phyloP scores from a whole-genome alignment of 306 rosid species.

The Carpinus fangiana region DNA sequence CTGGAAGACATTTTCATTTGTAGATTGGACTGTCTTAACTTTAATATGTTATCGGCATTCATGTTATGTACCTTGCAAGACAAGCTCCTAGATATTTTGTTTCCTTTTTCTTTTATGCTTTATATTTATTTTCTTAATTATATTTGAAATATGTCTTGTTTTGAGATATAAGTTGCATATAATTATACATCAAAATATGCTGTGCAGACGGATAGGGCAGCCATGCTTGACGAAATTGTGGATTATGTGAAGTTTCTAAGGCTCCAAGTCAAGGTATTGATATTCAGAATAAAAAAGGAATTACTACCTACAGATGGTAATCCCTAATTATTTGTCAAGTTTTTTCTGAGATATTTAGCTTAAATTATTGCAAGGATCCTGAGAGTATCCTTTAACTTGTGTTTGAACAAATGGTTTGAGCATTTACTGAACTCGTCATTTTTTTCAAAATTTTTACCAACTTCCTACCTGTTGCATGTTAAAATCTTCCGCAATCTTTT shows the following conservation, averaged over 20 bases:
- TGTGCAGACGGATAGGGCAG: slow-evolving; percentile 91
- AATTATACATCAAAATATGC: slow-evolving; percentile 15
- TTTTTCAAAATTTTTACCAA: slow-evolving; percentile 24
- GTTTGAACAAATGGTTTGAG: neutral
- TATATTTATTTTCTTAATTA: neutral
- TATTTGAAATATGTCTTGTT: neutral
- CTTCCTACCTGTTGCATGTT: slow-evolving; percentile 22
- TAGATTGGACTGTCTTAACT: neutral
- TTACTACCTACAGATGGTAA: slow-evolving; percentile 11
- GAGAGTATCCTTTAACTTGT: neutral
- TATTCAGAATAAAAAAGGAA: slow-evolving; percentile 11
- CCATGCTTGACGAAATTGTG: slow-evolving; percentile 96
- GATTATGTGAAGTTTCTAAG: slow-evolving; percentile 97
- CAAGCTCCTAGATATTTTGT: neutral
- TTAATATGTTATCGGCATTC: neutral
- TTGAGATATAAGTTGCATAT: neutral
- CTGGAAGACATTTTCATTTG: neutral
- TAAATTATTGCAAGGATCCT: slow-evolving; percentile 9
- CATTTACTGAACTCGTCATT: slow-evolving; percentile 16
- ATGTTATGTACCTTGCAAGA: neutral
- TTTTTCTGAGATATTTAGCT: slow-evolving; percentile 7
- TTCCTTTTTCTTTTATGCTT: neutral
- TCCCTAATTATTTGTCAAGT: neutral
- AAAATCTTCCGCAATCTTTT: slow-evolving; percentile 8
- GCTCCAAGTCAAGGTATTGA: slow-evolving; percentile 93